These are phyloP conservation scores for Alternaria sp. DNA, from an alignment of 2,329 filamentous ascomycete genomes.

Conservation along the genomic window DNA sequence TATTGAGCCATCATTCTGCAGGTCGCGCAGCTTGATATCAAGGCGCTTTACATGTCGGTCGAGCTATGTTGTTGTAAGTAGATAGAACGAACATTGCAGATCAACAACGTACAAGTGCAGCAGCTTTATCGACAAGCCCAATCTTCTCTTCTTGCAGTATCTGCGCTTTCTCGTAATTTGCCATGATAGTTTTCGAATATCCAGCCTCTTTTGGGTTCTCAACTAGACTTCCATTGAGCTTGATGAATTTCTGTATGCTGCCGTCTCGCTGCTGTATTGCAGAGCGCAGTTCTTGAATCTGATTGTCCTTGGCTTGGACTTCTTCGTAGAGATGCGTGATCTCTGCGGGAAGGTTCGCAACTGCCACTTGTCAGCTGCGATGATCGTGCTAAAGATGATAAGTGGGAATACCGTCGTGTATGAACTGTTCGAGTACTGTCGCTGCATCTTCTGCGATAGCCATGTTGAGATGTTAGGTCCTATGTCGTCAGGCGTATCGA, in stretches of 20 bases:
- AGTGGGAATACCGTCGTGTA: constrained; percentile 66
- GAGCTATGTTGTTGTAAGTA: constrained; percentile 49
- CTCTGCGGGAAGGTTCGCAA: constrained; percentile 82
- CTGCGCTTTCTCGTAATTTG: constrained; percentile 74
- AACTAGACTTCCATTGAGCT: constrained; percentile 76
- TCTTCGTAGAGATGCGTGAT: constrained; percentile 85
- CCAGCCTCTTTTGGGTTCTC: constrained; percentile 78
- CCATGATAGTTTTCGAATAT: constrained; percentile 71
- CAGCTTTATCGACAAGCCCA: constrained; percentile 70
- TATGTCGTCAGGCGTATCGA: background rate
- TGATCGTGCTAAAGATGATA: background rate
- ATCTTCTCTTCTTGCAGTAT: constrained; percentile 79
- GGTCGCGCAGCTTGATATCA: constrained; percentile 68
- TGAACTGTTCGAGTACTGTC: constrained; percentile 80
- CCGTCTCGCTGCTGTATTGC: constrained; percentile 76
- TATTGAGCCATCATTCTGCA: constrained; percentile 67
- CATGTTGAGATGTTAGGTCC: constrained; percentile 29
- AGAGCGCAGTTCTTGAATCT: constrained; percentile 73
- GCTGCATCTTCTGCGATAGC: constrained; percentile 67
- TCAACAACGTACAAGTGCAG: constrained; percentile 63
- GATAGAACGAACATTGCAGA: background rate
- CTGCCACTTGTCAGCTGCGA: constrained; percentile 47
- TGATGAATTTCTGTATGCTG: constrained; percentile 83
- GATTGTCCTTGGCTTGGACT: constrained; percentile 79
- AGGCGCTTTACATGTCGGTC: constrained; percentile 71